A percentile compares a stretch with the other conserved stretches of the same genome.
Conservation (phyloP, 1,139 yeast genomes). For the Saccharomycopsis hybrid region DNA sequence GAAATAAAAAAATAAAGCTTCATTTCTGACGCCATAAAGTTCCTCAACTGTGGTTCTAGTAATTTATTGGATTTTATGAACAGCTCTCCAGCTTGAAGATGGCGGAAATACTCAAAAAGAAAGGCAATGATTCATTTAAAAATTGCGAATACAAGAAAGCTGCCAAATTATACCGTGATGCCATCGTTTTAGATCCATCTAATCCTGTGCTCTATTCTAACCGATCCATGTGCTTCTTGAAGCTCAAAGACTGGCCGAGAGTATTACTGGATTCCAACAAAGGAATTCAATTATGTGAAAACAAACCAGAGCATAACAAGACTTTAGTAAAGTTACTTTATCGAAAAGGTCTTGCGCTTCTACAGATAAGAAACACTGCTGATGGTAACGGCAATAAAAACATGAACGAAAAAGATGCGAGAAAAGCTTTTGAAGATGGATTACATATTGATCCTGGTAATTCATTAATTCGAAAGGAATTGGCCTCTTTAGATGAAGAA, state of each 20-base stretch:
- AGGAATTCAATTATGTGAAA: conserved; percentile 41
- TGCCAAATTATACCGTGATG: conserved; percentile 55
- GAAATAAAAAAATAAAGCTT: too few species aligned
- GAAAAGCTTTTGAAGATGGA: conserved; percentile 35
- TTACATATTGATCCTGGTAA: conserved; percentile 42
- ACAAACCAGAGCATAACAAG: conserved; percentile 16
- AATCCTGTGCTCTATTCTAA: conserved; percentile 71
- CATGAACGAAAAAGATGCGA: too few species aligned
- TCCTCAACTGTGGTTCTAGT: too few species aligned
- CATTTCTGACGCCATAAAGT: too few species aligned
- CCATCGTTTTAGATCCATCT: conserved; percentile 47
- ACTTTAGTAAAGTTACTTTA: conserved; percentile 44
- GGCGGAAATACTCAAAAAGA: conserved; percentile 26
- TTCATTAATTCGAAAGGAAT: conserved; percentile 26
- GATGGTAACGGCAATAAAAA: too few species aligned
- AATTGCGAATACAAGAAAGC: conserved; percentile 51
- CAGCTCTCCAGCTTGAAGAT: neutral
- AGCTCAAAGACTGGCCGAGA: conserved; percentile 45
- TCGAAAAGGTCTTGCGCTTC: conserved; percentile 48
- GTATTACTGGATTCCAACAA: conserved; percentile 56
- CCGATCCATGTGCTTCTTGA: conserved; percentile 67
- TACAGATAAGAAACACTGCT: conserved; percentile 28
- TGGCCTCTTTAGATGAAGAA: conserved; percentile 15
- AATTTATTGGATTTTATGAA: too few species aligned
- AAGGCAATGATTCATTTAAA: conserved; percentile 67